These are phyloP conservation scores for Candida coleopterorum DNA, from an alignment of 805 yeast species.

Conservation along the genomic window DNA sequence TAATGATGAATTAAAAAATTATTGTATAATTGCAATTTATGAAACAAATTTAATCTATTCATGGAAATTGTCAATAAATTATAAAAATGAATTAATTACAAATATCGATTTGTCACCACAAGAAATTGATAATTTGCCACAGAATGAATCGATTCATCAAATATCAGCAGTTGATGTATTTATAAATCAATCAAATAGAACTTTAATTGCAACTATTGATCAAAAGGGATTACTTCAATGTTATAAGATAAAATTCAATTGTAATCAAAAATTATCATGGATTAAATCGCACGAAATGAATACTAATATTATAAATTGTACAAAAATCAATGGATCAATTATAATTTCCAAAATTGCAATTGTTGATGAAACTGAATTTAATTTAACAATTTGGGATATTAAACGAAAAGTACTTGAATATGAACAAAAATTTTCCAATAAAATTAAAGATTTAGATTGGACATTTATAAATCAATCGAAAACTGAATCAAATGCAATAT, in stretches of 20 bases:
- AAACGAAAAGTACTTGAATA: slow-evolving; percentile 64
- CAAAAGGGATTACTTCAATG: slow-evolving; percentile 22
- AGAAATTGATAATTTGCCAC: slow-evolving; percentile 36
- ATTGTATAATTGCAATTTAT: slow-evolving; percentile 50
- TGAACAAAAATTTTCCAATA: slow-evolving; percentile 34
- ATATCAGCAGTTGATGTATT: slow-evolving; percentile 43
- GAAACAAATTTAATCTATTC: slow-evolving; percentile 30
- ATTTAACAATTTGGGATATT: slow-evolving; percentile 77
- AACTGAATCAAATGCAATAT: slow-evolving; percentile 44
- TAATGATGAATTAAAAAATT: slow-evolving; percentile 4
- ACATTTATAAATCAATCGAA: slow-evolving; percentile 45
- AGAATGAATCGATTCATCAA: slow-evolving; percentile 32
- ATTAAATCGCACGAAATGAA: slow-evolving; percentile 41
- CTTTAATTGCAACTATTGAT: slow-evolving; percentile 57
- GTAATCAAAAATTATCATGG: slow-evolving; percentile 54
- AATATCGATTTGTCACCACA: slow-evolving; percentile 20
- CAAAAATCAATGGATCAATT: slow-evolving; percentile 67
- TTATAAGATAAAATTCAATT: slow-evolving; percentile 18
- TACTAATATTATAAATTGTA: slow-evolving; percentile 52
- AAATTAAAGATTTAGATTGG: slow-evolving; percentile 81
- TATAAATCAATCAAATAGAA: slow-evolving; percentile 17
- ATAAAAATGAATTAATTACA: slow-evolving; percentile 8
- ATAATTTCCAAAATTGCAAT: slow-evolving; percentile 66
- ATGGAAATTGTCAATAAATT: slow-evolving; percentile 34
- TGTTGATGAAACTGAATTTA: slow-evolving; percentile 48